Base-by-base conservation (phyloP, 345 rosid species). In the Murraya paniculata region DNA sequence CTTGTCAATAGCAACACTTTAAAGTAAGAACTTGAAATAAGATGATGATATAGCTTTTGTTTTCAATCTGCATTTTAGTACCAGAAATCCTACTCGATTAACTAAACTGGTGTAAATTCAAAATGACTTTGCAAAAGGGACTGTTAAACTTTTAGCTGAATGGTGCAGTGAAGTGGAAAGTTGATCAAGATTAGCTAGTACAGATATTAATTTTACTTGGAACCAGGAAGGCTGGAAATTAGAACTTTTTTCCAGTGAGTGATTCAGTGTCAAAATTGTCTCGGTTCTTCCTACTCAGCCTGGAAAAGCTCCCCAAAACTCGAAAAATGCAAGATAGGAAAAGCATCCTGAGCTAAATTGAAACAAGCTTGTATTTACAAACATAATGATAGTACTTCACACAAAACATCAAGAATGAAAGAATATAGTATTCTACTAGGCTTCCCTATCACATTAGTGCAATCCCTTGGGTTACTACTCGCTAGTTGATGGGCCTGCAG, bases 401-500 rank as follows among this genome's bases (percentile, higher is more conserved):
- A 57, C 72, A 73, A 67, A 35, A 35, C 78, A 78, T 28, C 68
- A 87, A 78, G 83, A 87, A 87, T 84, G 21, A 87, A 90, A 89
- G 87, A 89, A 90, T 90, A 76, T 79, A 78, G 36, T 55, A 24
- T 24, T 35, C 72, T 48, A 75, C 61, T 75, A 24, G 30, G 4
- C 21, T 45, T 62, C 25, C 21, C n/a, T 25, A 38, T 45, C 50
- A 13, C 50, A 4, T 1, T 45, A 45, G 50, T 13, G 67, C 13
- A 45, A 76, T 9, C 21, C 33, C 60, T 28, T 16, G 24, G 68
- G 11, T 74, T 74, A 79, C 74, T 74, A 79, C 72, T 85, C 88
- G 74, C 86, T 86, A 9, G 88, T 79, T 59, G 91, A 85, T 78
- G 89, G 84, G 60, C 19, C 85, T 75, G 73, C 78, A 24, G 89